Conservation (phyloP, 805 yeast genomes). For the Starmerella geochares region DNA sequence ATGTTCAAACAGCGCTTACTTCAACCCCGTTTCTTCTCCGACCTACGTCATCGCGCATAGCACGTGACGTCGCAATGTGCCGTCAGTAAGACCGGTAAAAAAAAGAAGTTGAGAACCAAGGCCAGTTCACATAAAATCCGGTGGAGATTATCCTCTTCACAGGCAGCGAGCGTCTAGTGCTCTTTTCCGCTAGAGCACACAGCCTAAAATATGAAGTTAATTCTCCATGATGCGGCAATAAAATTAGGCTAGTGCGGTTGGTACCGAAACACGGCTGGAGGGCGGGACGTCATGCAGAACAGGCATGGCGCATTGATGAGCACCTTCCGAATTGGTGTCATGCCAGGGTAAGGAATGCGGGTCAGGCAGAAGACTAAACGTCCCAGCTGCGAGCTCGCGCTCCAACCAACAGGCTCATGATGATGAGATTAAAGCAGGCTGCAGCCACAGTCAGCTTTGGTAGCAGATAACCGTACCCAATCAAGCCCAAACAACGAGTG, state of each 20-base stretch:
- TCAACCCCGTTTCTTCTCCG: neutral
- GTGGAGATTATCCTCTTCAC: no score
- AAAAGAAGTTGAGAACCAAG: neutral
- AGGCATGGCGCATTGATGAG: neutral
- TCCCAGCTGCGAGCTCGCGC: neutral
- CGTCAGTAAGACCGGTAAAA: neutral
- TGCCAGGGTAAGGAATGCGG: neutral
- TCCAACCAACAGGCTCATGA: neutral
- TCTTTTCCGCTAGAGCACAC: no score
- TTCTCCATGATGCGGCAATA: no score
- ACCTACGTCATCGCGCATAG: neutral
- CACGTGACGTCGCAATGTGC: neutral
- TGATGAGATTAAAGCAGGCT: neutral
- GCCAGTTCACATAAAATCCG: no score
- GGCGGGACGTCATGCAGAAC: neutral
- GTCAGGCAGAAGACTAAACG: neutral
- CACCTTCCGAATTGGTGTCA: neutral
- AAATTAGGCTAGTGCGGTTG: neutral
- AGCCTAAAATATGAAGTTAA: no score
- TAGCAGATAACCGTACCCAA: neutral
- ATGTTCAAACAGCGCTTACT: neutral
- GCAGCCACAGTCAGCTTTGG: neutral
- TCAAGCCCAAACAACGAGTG: neutral
- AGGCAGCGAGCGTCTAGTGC: no score
- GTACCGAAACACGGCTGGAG: neutral